Evolutionary conservation across 2,329 filamentous ascomycete genomes (phyloP), one percentile per base, ranked within the genome.

Genomic region (Xylaria sp.): DNA sequence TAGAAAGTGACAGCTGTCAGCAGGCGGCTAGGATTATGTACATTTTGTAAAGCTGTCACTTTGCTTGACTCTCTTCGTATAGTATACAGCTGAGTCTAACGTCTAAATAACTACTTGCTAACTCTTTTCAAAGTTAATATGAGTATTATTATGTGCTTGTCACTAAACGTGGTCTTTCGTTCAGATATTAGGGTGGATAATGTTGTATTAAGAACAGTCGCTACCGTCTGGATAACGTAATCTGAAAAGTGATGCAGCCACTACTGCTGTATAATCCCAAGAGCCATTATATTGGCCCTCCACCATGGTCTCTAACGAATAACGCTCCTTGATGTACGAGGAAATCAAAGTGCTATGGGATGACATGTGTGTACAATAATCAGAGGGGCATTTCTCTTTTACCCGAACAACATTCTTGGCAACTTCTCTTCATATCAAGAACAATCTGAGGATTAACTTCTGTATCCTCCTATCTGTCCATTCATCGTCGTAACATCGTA

Each of bases 401-500:
- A 69, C 67, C 67, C 54, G 54, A 65, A 69, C 64, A 64, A 15
- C 58, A 66, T 38, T 62, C 65, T 66, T 51, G 50, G 53, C 47
- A 62, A 45, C 44, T 58, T 61, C 61, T 63, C 63, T 60, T 63
- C 61, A 50, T 29, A 59, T 54, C 38, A 53, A 65, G 65, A 69
- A 55, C 69, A 75, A 61, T 73, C 73, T 71, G 67, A 68, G 63
- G 55, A 66, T 57, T 56, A 45, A 56, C 50, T 51, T 69, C 61
- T 45, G 29, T 54, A 61, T 54, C 45, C n/a, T 29, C 39, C 20
- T 39, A 31, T 47, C 49, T 63, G 44, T 61, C 49, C 63, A 66
- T 67, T 75, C 69, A 69, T 76, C 67, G 71, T 76, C 75, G 45
- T 76, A 70, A 74, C 63, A 63, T 76, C 74, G 56, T 76, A 63